Evolutionary conservation across 352 stramenopile species (phyloP).

Genomic region (Aphanomyces euteiches): DNA sequence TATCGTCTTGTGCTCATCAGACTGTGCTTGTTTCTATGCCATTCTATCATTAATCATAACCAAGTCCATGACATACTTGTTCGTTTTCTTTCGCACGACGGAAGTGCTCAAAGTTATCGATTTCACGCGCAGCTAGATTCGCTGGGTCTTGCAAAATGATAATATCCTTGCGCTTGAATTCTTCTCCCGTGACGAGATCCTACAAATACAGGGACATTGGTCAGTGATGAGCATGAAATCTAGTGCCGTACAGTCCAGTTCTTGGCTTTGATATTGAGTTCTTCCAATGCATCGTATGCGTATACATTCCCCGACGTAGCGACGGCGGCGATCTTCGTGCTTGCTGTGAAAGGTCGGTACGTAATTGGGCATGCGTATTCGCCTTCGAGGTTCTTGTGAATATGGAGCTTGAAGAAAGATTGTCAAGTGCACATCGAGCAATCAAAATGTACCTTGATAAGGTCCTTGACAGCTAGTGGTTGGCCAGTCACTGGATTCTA

Average conservation of each 20-base stretch:
- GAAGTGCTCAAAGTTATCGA: slow-evolving; percentile 97
- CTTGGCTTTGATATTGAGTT: slow-evolving; percentile 98
- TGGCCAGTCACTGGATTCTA: slow-evolving; percentile 94
- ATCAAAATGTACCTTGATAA: slow-evolving; percentile 88
- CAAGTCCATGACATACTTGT: not conserved
- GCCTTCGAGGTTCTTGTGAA: slow-evolving; percentile 73
- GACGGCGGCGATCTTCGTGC: slow-evolving; percentile 81
- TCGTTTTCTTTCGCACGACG: slow-evolving; percentile 48
- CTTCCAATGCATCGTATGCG: slow-evolving; percentile 94
- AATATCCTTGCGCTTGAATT: slow-evolving; percentile 91
- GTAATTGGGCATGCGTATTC: slow-evolving; percentile 92
- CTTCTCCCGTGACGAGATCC: slow-evolving; percentile 91
- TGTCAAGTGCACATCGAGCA: slow-evolving; percentile 38
- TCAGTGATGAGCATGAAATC: no score
- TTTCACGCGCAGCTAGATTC: slow-evolving; percentile 89
- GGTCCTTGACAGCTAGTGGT: slow-evolving; percentile 86
- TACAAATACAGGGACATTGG: slow-evolving; percentile 22
- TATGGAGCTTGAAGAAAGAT: slow-evolving; percentile 45
- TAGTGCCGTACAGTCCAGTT: slow-evolving; percentile 80
- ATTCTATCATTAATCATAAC: slow-evolving; percentile 28
- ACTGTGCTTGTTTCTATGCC: slow-evolving; percentile 26
- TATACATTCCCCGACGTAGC: slow-evolving; percentile 93
- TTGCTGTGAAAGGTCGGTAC: slow-evolving; percentile 92
- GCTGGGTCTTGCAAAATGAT: slow-evolving; percentile 95
- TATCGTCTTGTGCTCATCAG: slow-evolving; percentile 51